Percentiles rank a stretch among this genome's conserved stretches.
These are phyloP conservation scores for Oryza glaberrima DNA, from an alignment of 176 grass and related monocot genomes.

Conservation along the genomic window DNA sequence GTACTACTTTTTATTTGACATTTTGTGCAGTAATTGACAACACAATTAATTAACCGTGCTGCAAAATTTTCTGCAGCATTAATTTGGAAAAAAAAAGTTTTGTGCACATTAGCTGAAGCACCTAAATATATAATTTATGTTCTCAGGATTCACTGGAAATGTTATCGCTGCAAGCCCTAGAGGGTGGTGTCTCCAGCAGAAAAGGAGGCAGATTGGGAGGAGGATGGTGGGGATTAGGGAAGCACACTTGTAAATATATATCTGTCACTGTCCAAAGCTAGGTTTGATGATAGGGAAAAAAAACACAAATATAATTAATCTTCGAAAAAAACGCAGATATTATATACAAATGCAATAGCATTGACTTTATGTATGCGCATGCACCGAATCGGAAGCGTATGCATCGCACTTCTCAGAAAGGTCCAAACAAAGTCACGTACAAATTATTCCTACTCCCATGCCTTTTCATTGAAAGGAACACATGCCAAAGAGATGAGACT, in stretches of 20 bases:
- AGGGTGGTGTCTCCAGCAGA: no score
- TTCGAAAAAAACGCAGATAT: not conserved
- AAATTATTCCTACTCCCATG: constrained; percentile 25
- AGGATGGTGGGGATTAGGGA: not conserved
- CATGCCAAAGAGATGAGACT: constrained; percentile 25
- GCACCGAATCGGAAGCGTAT: constrained; percentile 32
- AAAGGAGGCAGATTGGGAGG: not conserved
- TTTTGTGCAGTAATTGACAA: not conserved
- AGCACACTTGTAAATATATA: not conserved
- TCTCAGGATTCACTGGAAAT: not conserved
- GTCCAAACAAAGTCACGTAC: constrained; percentile 36
- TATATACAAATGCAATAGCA: not conserved
- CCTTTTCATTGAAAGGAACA: constrained; percentile 52
- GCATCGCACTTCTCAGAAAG: constrained; percentile 14
- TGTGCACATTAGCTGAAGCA: no score
- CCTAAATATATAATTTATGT: no score
- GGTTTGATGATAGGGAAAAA: not conserved
- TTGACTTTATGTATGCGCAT: constrained; percentile 35
- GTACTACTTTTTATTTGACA: not conserved
- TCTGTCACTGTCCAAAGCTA: not conserved
- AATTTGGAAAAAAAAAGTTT: not conserved
- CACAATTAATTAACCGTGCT: no score
- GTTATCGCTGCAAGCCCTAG: not conserved
- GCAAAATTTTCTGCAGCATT: not conserved
- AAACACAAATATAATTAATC: not conserved